Evolutionary conservation across 495 filamentous ascomycete species (phyloP).

Genomic region (Penicillium verhagenii): DNA sequence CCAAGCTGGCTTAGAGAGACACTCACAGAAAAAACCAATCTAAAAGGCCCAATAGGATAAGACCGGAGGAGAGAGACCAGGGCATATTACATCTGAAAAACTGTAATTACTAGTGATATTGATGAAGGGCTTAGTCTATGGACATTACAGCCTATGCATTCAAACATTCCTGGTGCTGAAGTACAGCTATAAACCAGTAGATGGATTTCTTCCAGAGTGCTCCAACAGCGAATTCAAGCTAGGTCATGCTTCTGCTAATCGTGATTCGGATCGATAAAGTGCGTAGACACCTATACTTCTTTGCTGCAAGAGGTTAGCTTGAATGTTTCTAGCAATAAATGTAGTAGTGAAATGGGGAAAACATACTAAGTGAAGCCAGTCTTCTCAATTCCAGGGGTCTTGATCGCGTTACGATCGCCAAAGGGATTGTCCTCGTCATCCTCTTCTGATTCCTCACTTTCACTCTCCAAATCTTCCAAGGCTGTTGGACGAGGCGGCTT

Average conservation of each 20-base stretch:
- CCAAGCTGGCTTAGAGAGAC: too few relatives aligned
- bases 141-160: not conserved
- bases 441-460: conserved; percentile 52
- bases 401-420: conserved; percentile 71
- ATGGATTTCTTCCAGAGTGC: too few relatives aligned
- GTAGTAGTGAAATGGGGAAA: not conserved
- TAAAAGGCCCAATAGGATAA: too few relatives aligned
- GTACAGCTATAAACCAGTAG: not conserved
- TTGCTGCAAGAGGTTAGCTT: conserved; percentile 17
- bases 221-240: too few relatives aligned
- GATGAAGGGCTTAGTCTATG: not conserved
- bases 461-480: conserved; percentile 33
- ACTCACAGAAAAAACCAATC: too few relatives aligned
- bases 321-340: too few relatives aligned
- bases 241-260: not conserved
- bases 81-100: too few relatives aligned
- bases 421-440: conserved; percentile 76
- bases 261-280: not conserved
- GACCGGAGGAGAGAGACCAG: too few relatives aligned
- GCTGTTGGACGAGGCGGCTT: conserved; percentile 42
- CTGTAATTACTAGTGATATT: too few relatives aligned
- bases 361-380: conserved; percentile 55
- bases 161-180: not conserved
- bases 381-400: conserved; percentile 56
- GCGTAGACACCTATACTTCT: conserved; percentile 17